Evolutionary conservation across 352 stramenopile genomes (phyloP).

Genomic region (Phytophthora citrophthora): DNA sequence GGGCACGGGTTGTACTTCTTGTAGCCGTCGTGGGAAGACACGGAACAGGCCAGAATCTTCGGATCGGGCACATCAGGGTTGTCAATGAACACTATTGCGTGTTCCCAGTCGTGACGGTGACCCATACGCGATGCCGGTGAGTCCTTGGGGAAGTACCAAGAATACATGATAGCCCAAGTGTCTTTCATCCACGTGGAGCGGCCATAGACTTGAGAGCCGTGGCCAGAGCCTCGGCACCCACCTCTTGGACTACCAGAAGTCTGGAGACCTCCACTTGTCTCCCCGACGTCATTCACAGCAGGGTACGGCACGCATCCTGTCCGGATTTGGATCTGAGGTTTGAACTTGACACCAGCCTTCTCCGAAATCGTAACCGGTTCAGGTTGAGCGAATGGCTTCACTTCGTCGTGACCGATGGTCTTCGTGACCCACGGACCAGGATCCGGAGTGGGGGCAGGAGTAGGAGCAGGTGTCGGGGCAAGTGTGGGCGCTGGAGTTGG

Average conservation of each 20-base stretch:
- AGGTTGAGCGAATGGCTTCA: conserved; percentile 6
- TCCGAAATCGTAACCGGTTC: conserved; percentile 5
- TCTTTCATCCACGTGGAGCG: conserved; percentile 3
- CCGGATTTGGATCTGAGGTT: conserved; percentile 8
- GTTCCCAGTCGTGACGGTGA: conserved; percentile 11
- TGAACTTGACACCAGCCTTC: conserved; percentile 15
- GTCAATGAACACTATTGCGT: conserved; percentile 11
- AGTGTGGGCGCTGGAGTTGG: background rate
- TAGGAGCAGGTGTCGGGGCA: background rate
- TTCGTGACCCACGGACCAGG: conserved; percentile 6
- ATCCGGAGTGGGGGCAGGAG: background rate
- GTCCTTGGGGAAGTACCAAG: conserved; percentile 10
- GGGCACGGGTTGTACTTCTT: conserved; percentile 11
- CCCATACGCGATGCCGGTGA: conserved; percentile 4
- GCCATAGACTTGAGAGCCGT: conserved; percentile 4
- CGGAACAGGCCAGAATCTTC: conserved; percentile 6
- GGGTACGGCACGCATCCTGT: conserved; percentile 4
- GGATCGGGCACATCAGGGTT: background rate
- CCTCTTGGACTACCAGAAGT: background rate
- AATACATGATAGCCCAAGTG: conserved; percentile 5
- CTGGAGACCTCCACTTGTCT: conserved; percentile 2
- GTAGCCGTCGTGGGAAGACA: conserved; percentile 7
- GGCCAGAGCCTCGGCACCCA: conserved; percentile 5
- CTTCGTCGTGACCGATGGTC: background rate
- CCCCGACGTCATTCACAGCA: background rate